Evolutionary conservation across 2,329 filamentous ascomycete species (phyloP), one percentile per base, ranked within the genome.

Genomic region (Claviceps pazoutovae): DNA sequence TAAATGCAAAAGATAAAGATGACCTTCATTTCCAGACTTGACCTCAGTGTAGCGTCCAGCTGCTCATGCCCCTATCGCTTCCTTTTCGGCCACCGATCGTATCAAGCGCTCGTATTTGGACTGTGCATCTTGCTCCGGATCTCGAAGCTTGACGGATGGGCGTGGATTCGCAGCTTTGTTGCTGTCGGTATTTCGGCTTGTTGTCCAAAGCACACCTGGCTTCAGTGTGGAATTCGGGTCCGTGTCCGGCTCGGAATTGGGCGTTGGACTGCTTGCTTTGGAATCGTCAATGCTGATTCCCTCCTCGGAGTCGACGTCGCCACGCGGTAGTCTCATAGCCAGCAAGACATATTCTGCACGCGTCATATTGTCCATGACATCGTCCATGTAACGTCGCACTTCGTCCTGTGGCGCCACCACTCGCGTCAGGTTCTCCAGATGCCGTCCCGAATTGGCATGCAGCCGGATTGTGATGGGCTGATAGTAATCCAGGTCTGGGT

Each of bases 391-490:
- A 46, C 76, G 72, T 47, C 70, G 68, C 21, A 84, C 82, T 56
- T 83, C 80, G 16, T 83, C 79, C 30, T 72, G 71, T 2, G 79
- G 78, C 19, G 80, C 80, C 34, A 85, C 80, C 2, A 83, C 78
- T 49, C 76, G 72, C 19, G 74, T 71, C 14, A 86, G 64, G 46
- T 79, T 74, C 55, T 85, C 82, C 4, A 85, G 68, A 55, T 81
- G 71, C 45, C 76, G 74, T 1, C 75, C 74, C 37, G 72, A 71
- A 11, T 69, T 68, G 0, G 79, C 72, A 52, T 74, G 74, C 23
- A 86, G 65, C 17, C 80, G 74, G 50, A 86, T 75, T 0, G 76
- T 84, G 30, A 90, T 75, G 2, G 86, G 86, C 58, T 90, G 84
- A 62, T 88, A 91, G 66, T 86, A 88, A 59, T 88, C 82, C 13